Base-by-base conservation (phyloP, 2,329 filamentous ascomycete genomes). In the Passalora sequoiae region DNA sequence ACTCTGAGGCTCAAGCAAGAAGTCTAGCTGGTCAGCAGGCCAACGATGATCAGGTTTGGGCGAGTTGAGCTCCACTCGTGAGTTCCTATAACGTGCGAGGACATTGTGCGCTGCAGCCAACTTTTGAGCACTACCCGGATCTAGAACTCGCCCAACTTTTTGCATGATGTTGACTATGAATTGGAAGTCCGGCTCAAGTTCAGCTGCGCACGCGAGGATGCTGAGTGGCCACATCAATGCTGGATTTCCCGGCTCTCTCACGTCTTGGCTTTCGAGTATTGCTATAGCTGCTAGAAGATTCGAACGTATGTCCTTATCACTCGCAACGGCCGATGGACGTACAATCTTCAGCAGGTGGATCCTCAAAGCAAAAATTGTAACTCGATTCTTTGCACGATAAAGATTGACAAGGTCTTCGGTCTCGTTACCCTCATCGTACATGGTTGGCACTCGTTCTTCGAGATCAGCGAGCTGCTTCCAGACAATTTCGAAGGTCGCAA, bases 171-270 rank as follows among this genome's bases (percentile, higher is more conserved):
- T 27, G 12, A 28, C 15, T 3, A 50, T 19, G 5, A 48, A 28
- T 2, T 38, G 29, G 15, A 49, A 47, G 6, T 51, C 50, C 12
- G 40, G 22, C 4, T 48, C 33, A 4, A 19, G 41, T 3, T 37
- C 29, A 5, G 42, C 21, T 19, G 50, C 50, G 24, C 50, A 53
- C 3, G 43, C 47, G 3, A 53, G 30, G 6, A 51, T 43, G 6
- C 46, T 51, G 8, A 53, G 27, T 6, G 47, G 50, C 50, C 50
- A 53, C 6, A 44, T 35, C 7, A 53, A 24, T 5, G 50, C 47
- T 6, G 50, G 50, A 29, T 48, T 49, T 4, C 42, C 45, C 4
- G 43, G 31, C 9, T 47, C 50, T 4, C 27, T 28, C 4, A 50
- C 17, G 12, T 47, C 33, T 24, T 51, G 41, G 8, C 40, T 10